phyloP scores from a whole-genome alignment of 1,284 basidiomycete genomes.

The Phellinidium pouzarii region DNA sequence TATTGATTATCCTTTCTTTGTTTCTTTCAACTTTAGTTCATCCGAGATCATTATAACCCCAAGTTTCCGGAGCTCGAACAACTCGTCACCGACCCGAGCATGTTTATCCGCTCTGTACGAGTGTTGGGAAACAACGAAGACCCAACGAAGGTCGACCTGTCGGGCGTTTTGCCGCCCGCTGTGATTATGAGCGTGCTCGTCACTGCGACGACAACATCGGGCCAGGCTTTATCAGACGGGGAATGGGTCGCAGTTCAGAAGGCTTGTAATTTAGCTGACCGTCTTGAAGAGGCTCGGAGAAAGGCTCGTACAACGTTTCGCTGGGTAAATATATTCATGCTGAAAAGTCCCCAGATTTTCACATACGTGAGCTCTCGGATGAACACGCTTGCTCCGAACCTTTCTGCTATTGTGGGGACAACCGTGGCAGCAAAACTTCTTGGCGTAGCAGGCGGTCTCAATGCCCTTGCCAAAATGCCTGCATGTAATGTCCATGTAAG shows the following conservation, averaged over 20 bases:
- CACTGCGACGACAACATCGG: slow-evolving; percentile 87
- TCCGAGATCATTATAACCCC: slow-evolving; percentile 93
- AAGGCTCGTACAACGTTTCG: slow-evolving; percentile 42
- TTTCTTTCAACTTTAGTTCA: slow-evolving; percentile 56
- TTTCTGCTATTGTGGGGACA: slow-evolving; percentile 96
- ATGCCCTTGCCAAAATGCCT: slow-evolving; percentile 90
- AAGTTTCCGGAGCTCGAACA: slow-evolving; percentile 98
- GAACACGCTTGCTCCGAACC: slow-evolving; percentile 95
- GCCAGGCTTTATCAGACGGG: slow-evolving; percentile 60
- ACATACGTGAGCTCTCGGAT: slow-evolving; percentile 99
- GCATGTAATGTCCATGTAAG: slow-evolving; percentile 91
- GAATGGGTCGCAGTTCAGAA: slow-evolving; percentile 80
- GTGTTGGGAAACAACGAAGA: slow-evolving; percentile 86
- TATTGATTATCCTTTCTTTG: slow-evolving; percentile 25
- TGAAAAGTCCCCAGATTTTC: slow-evolving; percentile 62
- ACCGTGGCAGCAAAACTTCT: slow-evolving; percentile 97
- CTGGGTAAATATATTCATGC: neutral
- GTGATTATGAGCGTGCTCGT: slow-evolving; percentile 96
- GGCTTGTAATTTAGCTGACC: slow-evolving; percentile 84
- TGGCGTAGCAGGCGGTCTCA: slow-evolving; percentile 92
- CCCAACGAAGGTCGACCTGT: slow-evolving; percentile 75
- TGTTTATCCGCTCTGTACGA: slow-evolving; percentile 90
- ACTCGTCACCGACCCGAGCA: slow-evolving; percentile 84
- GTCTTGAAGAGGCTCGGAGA: slow-evolving; percentile 83
- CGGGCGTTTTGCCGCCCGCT: slow-evolving; percentile 81